Evolutionary conservation across 345 rosid genomes (phyloP).

Genomic region (Aquilaria yunnanensis): DNA sequence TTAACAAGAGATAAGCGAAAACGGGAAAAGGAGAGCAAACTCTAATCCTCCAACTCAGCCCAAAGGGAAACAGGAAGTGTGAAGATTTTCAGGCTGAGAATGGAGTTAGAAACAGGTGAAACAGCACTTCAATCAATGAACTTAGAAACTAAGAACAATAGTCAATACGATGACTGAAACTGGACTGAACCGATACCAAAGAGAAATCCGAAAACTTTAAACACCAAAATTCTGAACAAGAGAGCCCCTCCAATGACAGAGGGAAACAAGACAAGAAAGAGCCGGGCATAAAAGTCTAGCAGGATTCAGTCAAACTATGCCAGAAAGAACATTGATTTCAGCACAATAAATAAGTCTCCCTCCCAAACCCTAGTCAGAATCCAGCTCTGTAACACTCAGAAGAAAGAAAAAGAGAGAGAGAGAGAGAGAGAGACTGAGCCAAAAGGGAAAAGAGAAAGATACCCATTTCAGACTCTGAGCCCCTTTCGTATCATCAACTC

Average conservation of each 20-base stretch:
- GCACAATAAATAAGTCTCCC: conserved; percentile 39
- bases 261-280: conserved; percentile 26
- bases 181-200: conserved; percentile 25
- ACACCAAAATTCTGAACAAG: conserved; percentile 20
- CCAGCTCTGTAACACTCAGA: conserved; percentile 20
- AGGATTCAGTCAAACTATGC: conserved; percentile 52
- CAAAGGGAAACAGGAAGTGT: conserved; percentile 1
- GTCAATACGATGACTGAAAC: conserved; percentile 15
- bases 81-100: conserved; percentile 2
- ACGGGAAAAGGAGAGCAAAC: conserved; percentile 1
- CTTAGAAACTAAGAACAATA: conserved; percentile 17
- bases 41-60: conserved; percentile 19
- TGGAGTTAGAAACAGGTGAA: conserved; percentile 4
- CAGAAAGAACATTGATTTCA: conserved; percentile 50
- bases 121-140: conserved; percentile 15
- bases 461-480: conserved; percentile 82
- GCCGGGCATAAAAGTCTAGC: conserved; percentile 18
- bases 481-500: conserved; percentile 52
- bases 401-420: conserved; percentile 12
- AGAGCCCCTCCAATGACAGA: conserved; percentile 19
- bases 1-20: conserved; percentile 20
- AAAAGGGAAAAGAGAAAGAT: conserved; percentile 59
- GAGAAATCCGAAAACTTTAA: conserved; percentile 22
- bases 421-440: conserved; percentile 21
- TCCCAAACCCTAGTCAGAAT: conserved; percentile 68